Conservation (phyloP, 2,329 filamentous ascomycete species). For the Plenodomus tracheiphilus region DNA sequence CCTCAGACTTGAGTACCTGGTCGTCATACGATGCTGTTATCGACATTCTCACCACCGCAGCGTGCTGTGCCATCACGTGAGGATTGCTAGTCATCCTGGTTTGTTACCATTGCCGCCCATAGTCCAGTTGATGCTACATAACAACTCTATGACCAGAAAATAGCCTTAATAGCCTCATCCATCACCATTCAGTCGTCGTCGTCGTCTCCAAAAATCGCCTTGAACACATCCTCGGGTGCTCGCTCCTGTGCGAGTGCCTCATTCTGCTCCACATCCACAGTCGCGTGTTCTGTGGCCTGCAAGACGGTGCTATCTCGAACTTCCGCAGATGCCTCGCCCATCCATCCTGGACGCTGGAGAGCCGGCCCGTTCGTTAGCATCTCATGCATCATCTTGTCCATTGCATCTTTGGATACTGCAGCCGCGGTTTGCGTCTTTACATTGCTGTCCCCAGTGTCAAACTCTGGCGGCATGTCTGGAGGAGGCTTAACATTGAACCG, state of each 20-base stretch:
- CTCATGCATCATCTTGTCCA: slow-evolving; percentile 47
- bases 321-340: slow-evolving; percentile 13
- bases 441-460: slow-evolving; percentile 39
- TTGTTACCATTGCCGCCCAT: no score
- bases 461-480: slow-evolving; percentile 61
- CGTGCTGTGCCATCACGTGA: no score
- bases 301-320: slow-evolving; percentile 1
- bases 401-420: slow-evolving; percentile 57
- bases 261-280: slow-evolving; percentile 73
- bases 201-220: slow-evolving; percentile 90
- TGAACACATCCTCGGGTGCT: slow-evolving; percentile 81
- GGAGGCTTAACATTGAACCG: slow-evolving; percentile 87
- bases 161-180: not conserved
- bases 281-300: slow-evolving; percentile 24
- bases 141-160: not conserved
- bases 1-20: not conserved
- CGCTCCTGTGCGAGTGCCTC: slow-evolving; percentile 74
- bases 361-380: slow-evolving; percentile 29
- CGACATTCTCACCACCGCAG: not conserved
- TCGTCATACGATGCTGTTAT: not conserved
- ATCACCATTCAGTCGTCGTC: slow-evolving; percentile 54
- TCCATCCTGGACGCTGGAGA: slow-evolving; percentile 37
- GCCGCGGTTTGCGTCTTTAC: slow-evolving; percentile 43
- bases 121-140: no score
- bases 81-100: no score